A percentile compares a stretch with the other conserved stretches of the same genome.
phyloP scores from a whole-genome alignment of 768 basidiomycete species.

The Amanita rimosa region DNA sequence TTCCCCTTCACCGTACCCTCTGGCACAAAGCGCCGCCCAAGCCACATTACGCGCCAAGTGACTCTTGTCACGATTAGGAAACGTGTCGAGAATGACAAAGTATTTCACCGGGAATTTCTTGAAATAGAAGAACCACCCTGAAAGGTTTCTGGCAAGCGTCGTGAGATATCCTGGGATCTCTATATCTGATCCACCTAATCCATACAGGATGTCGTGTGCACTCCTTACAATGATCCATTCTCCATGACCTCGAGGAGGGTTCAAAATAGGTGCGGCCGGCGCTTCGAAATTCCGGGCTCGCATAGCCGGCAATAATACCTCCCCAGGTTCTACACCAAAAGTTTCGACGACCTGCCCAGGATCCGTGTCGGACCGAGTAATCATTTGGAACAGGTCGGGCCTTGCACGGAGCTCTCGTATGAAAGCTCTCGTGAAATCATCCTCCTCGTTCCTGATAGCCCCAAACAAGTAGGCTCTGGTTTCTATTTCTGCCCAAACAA shows the following conservation, averaged over 20 bases:
- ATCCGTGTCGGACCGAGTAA: constrained; percentile 17
- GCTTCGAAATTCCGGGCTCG: background rate
- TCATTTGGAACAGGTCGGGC: constrained; percentile 20
- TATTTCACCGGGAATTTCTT: constrained; percentile 21
- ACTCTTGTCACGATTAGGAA: constrained; percentile 8
- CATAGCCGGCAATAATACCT: background rate
- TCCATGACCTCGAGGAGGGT: background rate
- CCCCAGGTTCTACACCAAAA: constrained; percentile 14
- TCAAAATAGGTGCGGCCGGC: background rate
- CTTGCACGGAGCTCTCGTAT: constrained; percentile 17
- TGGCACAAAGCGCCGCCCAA: constrained; percentile 20
- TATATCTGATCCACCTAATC: background rate
- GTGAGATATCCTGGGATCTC: background rate
- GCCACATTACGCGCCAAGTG: constrained; percentile 12
- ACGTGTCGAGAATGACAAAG: constrained; percentile 17
- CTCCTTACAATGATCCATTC: background rate
- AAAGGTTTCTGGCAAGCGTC: background rate
- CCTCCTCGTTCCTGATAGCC: constrained; percentile 16
- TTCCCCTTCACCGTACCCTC: constrained; percentile 14
- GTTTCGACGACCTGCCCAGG: constrained; percentile 12
- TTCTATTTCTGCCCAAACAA: background rate
- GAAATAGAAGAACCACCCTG: constrained; percentile 16
- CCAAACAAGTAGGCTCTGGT: constrained; percentile 19
- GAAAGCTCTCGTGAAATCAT: constrained; percentile 16
- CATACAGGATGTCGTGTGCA: background rate